Percentiles rank a stretch among this genome's conserved stretches.
phyloP scores from a whole-genome alignment of 1,139 yeast genomes.

The Taphrina communis region DNA sequence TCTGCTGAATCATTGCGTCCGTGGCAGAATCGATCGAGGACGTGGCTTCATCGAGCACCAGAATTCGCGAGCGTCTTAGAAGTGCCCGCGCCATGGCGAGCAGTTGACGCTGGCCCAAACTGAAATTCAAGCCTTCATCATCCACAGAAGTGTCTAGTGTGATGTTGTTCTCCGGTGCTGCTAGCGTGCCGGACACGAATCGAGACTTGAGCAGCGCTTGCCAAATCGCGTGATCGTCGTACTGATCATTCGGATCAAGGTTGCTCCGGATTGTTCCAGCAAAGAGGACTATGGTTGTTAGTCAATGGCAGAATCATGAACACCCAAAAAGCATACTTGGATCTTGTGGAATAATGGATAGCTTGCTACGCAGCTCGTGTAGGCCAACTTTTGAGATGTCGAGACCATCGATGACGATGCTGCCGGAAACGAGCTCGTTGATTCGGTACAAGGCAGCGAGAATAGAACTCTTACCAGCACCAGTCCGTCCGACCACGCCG shows the following conservation, averaged over 20 bases:
- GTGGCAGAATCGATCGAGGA: conserved; percentile 82
- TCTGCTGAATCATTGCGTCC: conserved; percentile 70
- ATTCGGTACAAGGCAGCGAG: conserved; percentile 70
- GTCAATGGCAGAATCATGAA: background rate
- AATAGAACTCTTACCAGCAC: conserved; percentile 77
- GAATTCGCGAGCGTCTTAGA: conserved; percentile 68
- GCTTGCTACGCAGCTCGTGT: conserved; percentile 62
- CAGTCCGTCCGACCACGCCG: conserved; percentile 81
- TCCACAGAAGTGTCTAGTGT: conserved; percentile 69
- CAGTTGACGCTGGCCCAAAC: conserved; percentile 78
- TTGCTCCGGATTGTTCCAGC: conserved; percentile 69
- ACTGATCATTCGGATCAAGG: conserved; percentile 67
- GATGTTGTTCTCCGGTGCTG: conserved; percentile 51
- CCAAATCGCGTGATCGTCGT: conserved; percentile 63
- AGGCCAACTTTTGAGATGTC: conserved; percentile 66
- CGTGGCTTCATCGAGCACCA: conserved; percentile 81
- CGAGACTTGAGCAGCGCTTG: conserved; percentile 66
- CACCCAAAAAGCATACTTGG: conserved; percentile 52
- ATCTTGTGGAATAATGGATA: conserved; percentile 80
- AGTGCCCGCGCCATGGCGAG: conserved; percentile 78
- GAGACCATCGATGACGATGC: conserved; percentile 63
- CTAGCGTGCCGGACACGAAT: conserved; percentile 46
- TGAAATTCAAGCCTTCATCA: conserved; percentile 75
- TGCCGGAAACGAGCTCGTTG: conserved; percentile 62
- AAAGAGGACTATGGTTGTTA: conserved; percentile 57